phyloP scores from a whole-genome alignment of 768 basidiomycete species.

The Calocera viscosa region DNA sequence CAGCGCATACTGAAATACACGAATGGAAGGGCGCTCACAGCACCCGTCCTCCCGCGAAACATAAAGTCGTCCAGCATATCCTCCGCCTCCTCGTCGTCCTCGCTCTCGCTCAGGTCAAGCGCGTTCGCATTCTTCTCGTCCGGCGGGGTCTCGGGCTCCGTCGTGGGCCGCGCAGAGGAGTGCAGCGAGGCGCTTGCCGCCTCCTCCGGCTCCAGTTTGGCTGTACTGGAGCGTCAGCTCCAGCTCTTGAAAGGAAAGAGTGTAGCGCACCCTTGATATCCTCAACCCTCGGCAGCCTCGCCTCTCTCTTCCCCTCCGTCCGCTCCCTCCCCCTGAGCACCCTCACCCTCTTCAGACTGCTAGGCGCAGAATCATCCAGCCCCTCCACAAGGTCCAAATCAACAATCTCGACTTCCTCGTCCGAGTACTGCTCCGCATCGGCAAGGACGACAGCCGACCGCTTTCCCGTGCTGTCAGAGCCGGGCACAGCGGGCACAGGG shows the following conservation, averaged over 20 bases:
- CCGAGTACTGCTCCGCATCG: slow-evolving; percentile 58
- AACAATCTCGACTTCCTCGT: slow-evolving; percentile 76
- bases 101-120: slow-evolving; percentile 59
- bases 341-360: slow-evolving; percentile 47
- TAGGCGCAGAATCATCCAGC: slow-evolving; percentile 85
- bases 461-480: not conserved
- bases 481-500: not conserved
- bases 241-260: not conserved
- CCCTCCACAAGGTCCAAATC: slow-evolving; percentile 65
- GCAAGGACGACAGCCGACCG: not conserved
- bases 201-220: not conserved
- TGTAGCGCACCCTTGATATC: slow-evolving; percentile 27
- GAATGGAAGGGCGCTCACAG: no score
- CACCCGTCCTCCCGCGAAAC: slow-evolving; percentile 24
- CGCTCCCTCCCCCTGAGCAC: slow-evolving; percentile 29
- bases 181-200: slow-evolving; percentile 11
- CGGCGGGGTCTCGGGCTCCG: slow-evolving; percentile 8
- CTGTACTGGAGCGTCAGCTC: no score
- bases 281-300: slow-evolving; percentile 18
- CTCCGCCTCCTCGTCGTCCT: slow-evolving; percentile 68
- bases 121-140: slow-evolving; percentile 36
- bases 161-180: slow-evolving; percentile 12
- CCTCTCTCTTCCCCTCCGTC: slow-evolving; percentile 39
- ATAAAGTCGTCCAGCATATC: slow-evolving; percentile 63
- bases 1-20: no score